Evolutionary conservation across 2,329 filamentous ascomycete genomes (phyloP).

Genomic region (Mycocentrospora acerina): DNA sequence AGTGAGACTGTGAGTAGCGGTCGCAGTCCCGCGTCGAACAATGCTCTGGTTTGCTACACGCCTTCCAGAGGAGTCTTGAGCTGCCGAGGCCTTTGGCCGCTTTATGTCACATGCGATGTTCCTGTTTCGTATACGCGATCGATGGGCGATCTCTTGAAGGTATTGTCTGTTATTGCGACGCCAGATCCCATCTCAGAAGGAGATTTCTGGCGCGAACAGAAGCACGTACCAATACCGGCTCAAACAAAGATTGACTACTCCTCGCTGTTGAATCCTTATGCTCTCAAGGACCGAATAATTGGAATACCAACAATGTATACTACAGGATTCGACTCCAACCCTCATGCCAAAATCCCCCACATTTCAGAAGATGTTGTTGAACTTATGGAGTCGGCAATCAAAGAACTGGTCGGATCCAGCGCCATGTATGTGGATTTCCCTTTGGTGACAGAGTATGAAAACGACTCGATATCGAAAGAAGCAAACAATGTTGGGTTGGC

Average conservation of each 20-base stretch:
- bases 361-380: conserved; percentile 44
- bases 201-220: conserved; percentile 60
- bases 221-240: conserved; percentile 46
- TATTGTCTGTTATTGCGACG: conserved; percentile 52
- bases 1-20: conserved; percentile 60
- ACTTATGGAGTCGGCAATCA: too few relatives aligned
- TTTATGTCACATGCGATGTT: conserved; percentile 60
- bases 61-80: conserved; percentile 57
- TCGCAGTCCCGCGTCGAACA: conserved; percentile 59
- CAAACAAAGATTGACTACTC: conserved; percentile 38
- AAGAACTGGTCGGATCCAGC: too few relatives aligned
- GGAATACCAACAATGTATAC: conserved; percentile 56
- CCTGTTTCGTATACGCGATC: conserved; percentile 56
- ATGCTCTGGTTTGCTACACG: conserved; percentile 58
- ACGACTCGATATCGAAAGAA: conserved; percentile 36
- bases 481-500: conserved; percentile 46
- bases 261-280: conserved; percentile 31
- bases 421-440: conserved; percentile 50
- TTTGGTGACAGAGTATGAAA: conserved; percentile 50
- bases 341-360: conserved; percentile 36
- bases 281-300: conserved; percentile 49
- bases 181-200: conserved; percentile 46
- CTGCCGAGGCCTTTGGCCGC: conserved; percentile 55
- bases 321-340: conserved; percentile 39
- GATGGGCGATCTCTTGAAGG: conserved; percentile 51